Conservation (phyloP, 192 early-diverging fungal species). For the Tieghemiomyces parasiticus region DNA sequence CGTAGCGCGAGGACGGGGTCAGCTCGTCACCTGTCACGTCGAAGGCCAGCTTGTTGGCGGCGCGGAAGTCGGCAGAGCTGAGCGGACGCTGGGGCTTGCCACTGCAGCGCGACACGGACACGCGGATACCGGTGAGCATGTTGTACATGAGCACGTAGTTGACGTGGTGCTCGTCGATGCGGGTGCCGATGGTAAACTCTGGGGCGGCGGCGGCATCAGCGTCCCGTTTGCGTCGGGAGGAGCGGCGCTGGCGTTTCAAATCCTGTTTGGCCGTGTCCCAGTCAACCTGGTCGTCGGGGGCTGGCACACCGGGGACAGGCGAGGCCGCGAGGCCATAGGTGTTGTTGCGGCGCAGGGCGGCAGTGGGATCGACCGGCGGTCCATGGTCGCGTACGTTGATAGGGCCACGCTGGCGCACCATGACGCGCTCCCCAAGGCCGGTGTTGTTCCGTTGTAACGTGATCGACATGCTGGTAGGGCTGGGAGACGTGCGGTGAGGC, state of each 20-base stretch:
- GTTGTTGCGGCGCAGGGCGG: background rate
- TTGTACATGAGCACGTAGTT: constrained; percentile 98
- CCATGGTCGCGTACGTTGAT: background rate
- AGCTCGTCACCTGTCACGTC: constrained; percentile 92
- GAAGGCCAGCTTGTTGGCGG: constrained; percentile 89
- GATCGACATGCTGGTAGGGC: background rate
- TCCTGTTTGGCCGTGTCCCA: constrained; percentile 11
- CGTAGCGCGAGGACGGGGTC: constrained; percentile 86
- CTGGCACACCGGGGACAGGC: background rate
- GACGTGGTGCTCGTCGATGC: constrained; percentile 83
- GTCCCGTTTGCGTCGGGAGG: constrained; percentile 1
- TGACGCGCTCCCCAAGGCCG: background rate
- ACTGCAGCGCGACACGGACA: constrained; percentile 72
- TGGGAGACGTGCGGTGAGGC: background rate
- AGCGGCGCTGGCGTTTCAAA: background rate
- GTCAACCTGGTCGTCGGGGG: background rate
- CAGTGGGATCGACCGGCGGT: background rate
- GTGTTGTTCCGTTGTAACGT: background rate
- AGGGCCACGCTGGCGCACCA: background rate
- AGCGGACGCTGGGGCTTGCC: constrained; percentile 68
- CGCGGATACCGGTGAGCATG: constrained; percentile 93
- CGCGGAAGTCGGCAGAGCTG: constrained; percentile 61
- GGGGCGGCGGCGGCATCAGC: background rate
- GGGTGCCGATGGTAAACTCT: constrained; percentile 51
- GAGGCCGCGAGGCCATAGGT: background rate